Base-by-base conservation (phyloP, 108 stramenopile species). In the Chaetoceros tenuissimus region DNA sequence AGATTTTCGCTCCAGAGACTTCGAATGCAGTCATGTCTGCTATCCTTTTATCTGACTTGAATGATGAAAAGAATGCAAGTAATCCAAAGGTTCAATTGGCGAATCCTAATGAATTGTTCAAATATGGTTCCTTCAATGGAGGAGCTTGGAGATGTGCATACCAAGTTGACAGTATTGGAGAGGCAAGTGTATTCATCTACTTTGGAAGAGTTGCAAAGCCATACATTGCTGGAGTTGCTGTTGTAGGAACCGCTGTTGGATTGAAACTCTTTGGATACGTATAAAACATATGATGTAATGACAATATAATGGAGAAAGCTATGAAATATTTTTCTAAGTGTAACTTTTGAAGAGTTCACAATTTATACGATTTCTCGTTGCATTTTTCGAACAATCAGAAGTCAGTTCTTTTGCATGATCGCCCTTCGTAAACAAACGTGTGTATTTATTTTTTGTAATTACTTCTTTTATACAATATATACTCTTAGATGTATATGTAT, bases 21-120 rank as follows among this genome's bases (percentile, higher is more conserved):
- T 94, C 95, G 65, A 96, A 95, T 55, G 92, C 94, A 27, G 95
- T 95, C 74, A 98, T 98, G 97, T 82, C 80, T 10, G 96, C 94
- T 48, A 79, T 98, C 60, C 77, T 98, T 29, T 81, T 96, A 63
- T 71, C 81, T 57, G 97, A 98, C 71, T 69, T 97, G 51, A 82
- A 79, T 63, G 72, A 94, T 60, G 69, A 79, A 21, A 71, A 73
- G 60, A 86, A 82, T 47, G 55, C 60, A 46, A 84, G 80, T 29
- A 92, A 87, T 57, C 89, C 91, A 28, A 78, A 81, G 58, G 75
- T 67, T 25, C 69, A 71, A 24, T 60, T 98, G 53, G 68, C 68
- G 56, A 96, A 96, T 64, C 94, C 97, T 48, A 94, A 96, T 59
- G 80, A 98, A 65, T 75, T 98, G 25, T 98, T 98, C 65, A 78